Conservation (phyloP, 2,329 filamentous ascomycete genomes). For the Alternaria sp. region DNA sequence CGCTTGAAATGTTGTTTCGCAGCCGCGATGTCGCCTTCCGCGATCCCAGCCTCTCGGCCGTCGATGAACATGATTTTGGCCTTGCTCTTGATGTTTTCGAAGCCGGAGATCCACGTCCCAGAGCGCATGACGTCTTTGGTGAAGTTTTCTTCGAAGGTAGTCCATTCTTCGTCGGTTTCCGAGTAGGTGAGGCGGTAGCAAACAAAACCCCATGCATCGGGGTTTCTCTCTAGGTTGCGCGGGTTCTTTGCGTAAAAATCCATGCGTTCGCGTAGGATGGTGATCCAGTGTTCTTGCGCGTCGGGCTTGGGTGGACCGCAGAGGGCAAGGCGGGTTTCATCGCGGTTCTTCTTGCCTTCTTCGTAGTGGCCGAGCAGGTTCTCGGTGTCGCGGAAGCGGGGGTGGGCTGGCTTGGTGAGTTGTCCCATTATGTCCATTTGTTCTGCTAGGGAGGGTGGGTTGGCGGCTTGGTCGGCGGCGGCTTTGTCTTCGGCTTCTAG, state of each 20-base stretch:
- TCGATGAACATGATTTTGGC: constrained; percentile 15
- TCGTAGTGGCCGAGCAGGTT: constrained; percentile 18
- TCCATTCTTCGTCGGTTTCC: constrained; percentile 24
- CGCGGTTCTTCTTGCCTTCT: constrained; percentile 19
- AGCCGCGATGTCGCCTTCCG: constrained; percentile 26
- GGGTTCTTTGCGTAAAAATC: constrained; percentile 16
- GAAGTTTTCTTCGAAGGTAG: constrained; percentile 17
- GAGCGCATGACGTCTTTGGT: constrained; percentile 14
- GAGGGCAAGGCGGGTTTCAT: constrained; percentile 12
- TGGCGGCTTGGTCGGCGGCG: not conserved
- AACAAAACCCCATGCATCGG: constrained; percentile 23
- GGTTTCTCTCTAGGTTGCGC: constrained; percentile 2
- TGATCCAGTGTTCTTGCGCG: constrained; percentile 25
- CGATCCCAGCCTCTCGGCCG: constrained; percentile 19
- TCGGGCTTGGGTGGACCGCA: constrained; percentile 12
- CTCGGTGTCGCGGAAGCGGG: constrained; percentile 16
- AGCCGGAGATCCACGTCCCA: constrained; percentile 6
- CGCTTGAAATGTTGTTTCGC: constrained; percentile 18
- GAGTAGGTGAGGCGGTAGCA: constrained; percentile 28
- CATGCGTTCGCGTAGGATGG: constrained; percentile 20
- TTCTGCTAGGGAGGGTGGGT: not conserved
- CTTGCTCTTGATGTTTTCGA: constrained; percentile 5
- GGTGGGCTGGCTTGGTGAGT: constrained; percentile 8
- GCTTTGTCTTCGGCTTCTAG: constrained; percentile 6
- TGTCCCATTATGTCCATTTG: constrained; percentile 2